Evolutionary conservation across 2,329 filamentous ascomycete species (phyloP).

Genomic region (Achaetomium macrosporum): DNA sequence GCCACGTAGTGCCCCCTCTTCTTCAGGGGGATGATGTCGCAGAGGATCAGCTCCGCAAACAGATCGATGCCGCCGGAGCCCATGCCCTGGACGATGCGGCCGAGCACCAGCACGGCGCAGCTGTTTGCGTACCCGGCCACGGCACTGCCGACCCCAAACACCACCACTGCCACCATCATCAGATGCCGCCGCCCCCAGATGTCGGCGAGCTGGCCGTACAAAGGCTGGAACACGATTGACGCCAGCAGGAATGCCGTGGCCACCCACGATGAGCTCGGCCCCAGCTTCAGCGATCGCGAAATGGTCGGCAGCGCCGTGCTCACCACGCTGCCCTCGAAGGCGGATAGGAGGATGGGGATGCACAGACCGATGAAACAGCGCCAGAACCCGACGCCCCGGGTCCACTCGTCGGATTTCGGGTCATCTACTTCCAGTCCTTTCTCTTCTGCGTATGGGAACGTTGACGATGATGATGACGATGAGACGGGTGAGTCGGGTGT

Average conservation of each 20-base stretch:
- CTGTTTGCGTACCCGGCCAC: slow-evolving; percentile 38
- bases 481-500: background rate
- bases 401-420: slow-evolving; percentile 11
- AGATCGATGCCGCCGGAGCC: slow-evolving; percentile 39
- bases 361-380: slow-evolving; percentile 23
- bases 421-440: background rate
- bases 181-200: slow-evolving; percentile 42
- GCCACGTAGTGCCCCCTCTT: slow-evolving; percentile 39
- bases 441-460: slow-evolving; percentile 3
- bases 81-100: slow-evolving; percentile 38
- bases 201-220: slow-evolving; percentile 42
- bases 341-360: slow-evolving; percentile 24
- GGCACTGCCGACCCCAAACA: slow-evolving; percentile 43
- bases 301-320: slow-evolving; percentile 25
- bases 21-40: slow-evolving; percentile 44
- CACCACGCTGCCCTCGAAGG: slow-evolving; percentile 26
- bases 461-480: slow-evolving; percentile 9
- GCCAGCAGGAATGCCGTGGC: slow-evolving; percentile 25
- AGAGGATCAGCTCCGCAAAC: slow-evolving; percentile 36
- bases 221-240: slow-evolving; percentile 38
- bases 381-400: slow-evolving; percentile 21
- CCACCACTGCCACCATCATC: slow-evolving; percentile 33
- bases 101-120: slow-evolving; percentile 38
- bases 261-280: slow-evolving; percentile 26
- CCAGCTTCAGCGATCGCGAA: slow-evolving; percentile 18